Conservation (phyloP, 345 rosid genomes). For the Turritis glabra region DNA sequence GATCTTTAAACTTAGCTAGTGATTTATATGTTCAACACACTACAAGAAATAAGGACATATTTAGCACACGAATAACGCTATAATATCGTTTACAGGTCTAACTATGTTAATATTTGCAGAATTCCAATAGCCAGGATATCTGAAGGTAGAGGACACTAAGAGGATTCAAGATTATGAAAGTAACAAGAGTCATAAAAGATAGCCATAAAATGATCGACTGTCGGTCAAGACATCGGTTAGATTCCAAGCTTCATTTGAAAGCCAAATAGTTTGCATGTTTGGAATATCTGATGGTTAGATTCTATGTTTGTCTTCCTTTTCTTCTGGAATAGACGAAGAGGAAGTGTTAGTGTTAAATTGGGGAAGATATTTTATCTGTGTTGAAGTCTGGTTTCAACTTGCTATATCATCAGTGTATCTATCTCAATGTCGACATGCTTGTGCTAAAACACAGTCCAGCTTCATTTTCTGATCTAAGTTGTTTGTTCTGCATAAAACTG, state of each 20-base stretch:
- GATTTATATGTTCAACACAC: too few species aligned
- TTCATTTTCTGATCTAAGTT: slow-evolving; percentile 15
- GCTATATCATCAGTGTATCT: neutral
- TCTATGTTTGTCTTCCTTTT: slow-evolving; percentile 11
- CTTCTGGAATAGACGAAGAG: neutral
- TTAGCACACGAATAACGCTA: too few species aligned
- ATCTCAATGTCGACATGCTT: slow-evolving; percentile 10
- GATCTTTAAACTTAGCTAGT: too few species aligned
- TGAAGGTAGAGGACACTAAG: too few species aligned
- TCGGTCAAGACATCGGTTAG: too few species aligned
- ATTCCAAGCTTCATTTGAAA: slow-evolving; percentile 72
- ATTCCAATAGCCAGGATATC: too few species aligned
- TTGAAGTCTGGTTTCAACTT: slow-evolving; percentile 8
- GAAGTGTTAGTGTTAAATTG: neutral
- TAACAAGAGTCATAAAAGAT: too few species aligned
- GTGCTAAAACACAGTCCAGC: neutral
- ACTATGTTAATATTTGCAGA: too few species aligned
- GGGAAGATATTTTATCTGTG: neutral
- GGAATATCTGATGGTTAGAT: slow-evolving; percentile 96
- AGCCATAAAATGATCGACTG: too few species aligned
- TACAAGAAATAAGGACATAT: too few species aligned
- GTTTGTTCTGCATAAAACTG: neutral
- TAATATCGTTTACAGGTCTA: too few species aligned
- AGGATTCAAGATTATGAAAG: too few species aligned
- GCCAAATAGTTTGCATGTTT: slow-evolving; percentile 81